phyloP scores from a whole-genome alignment of 257 asterid species.

The Euphrasia confusa region DNA sequence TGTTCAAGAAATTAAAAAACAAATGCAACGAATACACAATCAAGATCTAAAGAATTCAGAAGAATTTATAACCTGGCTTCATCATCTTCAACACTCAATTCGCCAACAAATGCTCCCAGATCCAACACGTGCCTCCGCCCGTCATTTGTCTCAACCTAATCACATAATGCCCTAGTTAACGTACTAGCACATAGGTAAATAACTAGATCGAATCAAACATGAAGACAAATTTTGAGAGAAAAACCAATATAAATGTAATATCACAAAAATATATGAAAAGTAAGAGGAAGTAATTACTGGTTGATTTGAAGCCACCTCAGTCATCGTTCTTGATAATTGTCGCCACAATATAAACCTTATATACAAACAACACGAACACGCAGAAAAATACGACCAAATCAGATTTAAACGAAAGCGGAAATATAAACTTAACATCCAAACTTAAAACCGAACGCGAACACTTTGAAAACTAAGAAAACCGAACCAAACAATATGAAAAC shows the following conservation, averaged over 20 bases:
- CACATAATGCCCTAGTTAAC: constrained; percentile 4
- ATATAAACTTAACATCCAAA: too few relatives aligned
- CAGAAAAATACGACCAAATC: neutral
- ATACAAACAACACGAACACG: neutral
- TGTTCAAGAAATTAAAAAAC: neutral
- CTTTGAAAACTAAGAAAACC: too few relatives aligned
- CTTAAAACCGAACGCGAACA: too few relatives aligned
- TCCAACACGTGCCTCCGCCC: constrained; percentile 38
- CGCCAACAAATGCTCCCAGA: constrained; percentile 76
- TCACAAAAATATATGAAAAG: neutral
- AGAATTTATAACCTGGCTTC: constrained; percentile 47
- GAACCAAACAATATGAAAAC: too few relatives aligned
- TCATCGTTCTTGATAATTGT: constrained; percentile 24
- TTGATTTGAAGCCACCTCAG: constrained; percentile 31
- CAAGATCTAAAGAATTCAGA: neutral
- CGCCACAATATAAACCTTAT: neutral
- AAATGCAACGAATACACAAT: neutral
- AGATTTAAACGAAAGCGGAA: too few relatives aligned
- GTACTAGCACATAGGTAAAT: neutral
- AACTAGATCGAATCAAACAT: neutral
- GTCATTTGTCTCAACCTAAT: constrained; percentile 33
- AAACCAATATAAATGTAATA: neutral
- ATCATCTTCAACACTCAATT: constrained; percentile 71
- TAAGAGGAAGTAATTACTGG: constrained; percentile 18
- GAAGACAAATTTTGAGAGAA: neutral